These are phyloP conservation scores for Ophiosphaerella herpotricha DNA, from an alignment of 2,329 filamentous ascomycete species.

Conservation along the genomic window DNA sequence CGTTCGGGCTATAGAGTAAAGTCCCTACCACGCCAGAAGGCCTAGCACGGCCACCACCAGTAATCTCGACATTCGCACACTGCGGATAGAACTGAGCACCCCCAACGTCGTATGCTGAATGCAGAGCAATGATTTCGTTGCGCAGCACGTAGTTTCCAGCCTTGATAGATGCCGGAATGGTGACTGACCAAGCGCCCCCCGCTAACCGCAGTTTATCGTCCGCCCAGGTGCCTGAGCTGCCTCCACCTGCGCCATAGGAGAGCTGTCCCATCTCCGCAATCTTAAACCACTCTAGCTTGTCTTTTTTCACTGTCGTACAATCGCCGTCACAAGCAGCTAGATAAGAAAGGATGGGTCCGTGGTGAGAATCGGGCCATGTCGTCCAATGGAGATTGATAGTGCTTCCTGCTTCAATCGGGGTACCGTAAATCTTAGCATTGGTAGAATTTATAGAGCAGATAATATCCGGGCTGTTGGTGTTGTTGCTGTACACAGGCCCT, in stretches of 20 bases:
- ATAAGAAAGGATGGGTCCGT: constrained; percentile 68
- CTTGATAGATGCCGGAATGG: constrained; percentile 57
- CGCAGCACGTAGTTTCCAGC: constrained; percentile 64
- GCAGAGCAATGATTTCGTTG: constrained; percentile 65
- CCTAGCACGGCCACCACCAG: constrained; percentile 56
- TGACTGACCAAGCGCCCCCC: constrained; percentile 55
- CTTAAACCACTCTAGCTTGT: constrained; percentile 65
- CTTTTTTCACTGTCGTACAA: constrained; percentile 60
- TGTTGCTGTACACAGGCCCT: too few relatives aligned
- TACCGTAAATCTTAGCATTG: too few relatives aligned
- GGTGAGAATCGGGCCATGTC: constrained; percentile 67
- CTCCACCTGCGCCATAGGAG: constrained; percentile 46
- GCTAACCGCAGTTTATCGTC: constrained; percentile 57
- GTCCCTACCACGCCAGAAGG: constrained; percentile 53
- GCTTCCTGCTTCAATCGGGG: constrained; percentile 54
- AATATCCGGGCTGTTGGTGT: too few relatives aligned
- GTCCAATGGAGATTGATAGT: constrained; percentile 66
- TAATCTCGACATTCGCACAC: constrained; percentile 54
- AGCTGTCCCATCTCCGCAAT: constrained; percentile 52
- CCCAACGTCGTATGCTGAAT: constrained; percentile 53
- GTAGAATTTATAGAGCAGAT: too few relatives aligned
- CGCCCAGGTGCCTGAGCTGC: constrained; percentile 60
- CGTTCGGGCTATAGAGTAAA: constrained; percentile 61
- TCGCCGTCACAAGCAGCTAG: constrained; percentile 59
- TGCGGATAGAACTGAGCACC: constrained; percentile 54